Evolutionary conservation across 1,284 basidiomycete genomes (phyloP), one percentile per base, ranked within the genome.

Genomic region (Megacollybia platyphylla): DNA sequence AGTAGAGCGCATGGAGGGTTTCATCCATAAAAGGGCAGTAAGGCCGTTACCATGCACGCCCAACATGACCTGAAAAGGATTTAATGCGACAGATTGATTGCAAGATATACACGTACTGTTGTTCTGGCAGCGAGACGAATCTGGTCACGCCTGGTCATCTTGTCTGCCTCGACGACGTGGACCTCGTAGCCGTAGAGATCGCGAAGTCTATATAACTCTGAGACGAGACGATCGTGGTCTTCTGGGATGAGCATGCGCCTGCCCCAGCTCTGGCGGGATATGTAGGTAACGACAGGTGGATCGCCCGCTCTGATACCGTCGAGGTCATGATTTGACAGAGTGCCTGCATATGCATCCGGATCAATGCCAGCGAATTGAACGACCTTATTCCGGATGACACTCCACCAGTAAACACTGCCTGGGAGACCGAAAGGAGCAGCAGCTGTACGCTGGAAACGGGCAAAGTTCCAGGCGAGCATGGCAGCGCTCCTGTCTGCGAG

Each of bases 11-110:
- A 74, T 74, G 1, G 71, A 73, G 1, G 85, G 84, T 24, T 79
- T 76, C 87, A 91, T 89, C 87, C 87, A 92, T 4, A 91, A 55
- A 2, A 89, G 64, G 8, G 84, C 73, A 0, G 88, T 89, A 30
- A 92, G 59, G 36, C 87, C 88, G 55, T 90, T 88, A 7, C 88
- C 88, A 54, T 92, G 88, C 11, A 91, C 79, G 45, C 87, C 87
- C 72, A 89, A 79, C 74, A 90, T 72, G 51, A 90, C 82, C 83
- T 89, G 32, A 5, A 27, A 38, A 42, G 40, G 34, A 30, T 40
- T 35, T 42, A 36, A 8, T 39, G 29, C 13, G 15, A 39, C 13
- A 44, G 30, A 24, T 36, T 34, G 38, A 36, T 32, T 36, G 27
- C 29, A 40, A 9, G 36, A 40, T 26, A 9, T 37, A 41, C 43